phyloP scores from a whole-genome alignment of 169 alveolate species.

The Plasmodium malariae region DNA sequence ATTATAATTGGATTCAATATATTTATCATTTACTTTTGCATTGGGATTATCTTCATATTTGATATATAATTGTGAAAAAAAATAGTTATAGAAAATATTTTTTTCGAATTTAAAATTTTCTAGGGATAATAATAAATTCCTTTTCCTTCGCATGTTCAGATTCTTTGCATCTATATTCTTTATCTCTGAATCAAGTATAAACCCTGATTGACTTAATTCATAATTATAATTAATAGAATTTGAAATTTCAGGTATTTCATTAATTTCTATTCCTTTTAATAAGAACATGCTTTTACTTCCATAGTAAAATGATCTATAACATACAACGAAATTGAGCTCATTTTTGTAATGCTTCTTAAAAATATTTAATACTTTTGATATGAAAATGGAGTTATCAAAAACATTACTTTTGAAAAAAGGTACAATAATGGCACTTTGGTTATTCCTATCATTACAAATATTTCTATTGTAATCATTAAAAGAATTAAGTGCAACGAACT shows the following conservation, averaged over 20 bases:
- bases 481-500: slow-evolving; percentile 47
- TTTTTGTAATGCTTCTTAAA: slow-evolving; percentile 25
- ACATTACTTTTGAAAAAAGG: slow-evolving; percentile 23
- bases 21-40: not conserved
- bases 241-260: slow-evolving; percentile 1
- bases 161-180: not conserved
- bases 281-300: slow-evolving; percentile 16
- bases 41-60: not conserved
- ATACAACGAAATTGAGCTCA: slow-evolving; percentile 47
- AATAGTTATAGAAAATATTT: slow-evolving; percentile 16
- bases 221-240: slow-evolving; percentile 15
- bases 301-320: slow-evolving; percentile 29
- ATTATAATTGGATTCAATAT: not conserved
- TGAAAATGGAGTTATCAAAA: slow-evolving; percentile 4
- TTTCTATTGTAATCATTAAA: slow-evolving; percentile 30
- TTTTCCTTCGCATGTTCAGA: not conserved
- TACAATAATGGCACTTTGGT: slow-evolving; percentile 1
- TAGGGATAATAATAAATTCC: not conserved
- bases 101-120: slow-evolving; percentile 10
- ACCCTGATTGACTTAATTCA: slow-evolving; percentile 21
- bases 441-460: slow-evolving; percentile 27
- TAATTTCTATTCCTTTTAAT: slow-evolving; percentile 24
- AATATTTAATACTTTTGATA: slow-evolving; percentile 14
- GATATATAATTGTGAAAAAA: not conserved
- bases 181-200: slow-evolving; percentile 5